Base-by-base conservation (phyloP, 208 protist species). In the Trypanosomatidae sp. region DNA sequence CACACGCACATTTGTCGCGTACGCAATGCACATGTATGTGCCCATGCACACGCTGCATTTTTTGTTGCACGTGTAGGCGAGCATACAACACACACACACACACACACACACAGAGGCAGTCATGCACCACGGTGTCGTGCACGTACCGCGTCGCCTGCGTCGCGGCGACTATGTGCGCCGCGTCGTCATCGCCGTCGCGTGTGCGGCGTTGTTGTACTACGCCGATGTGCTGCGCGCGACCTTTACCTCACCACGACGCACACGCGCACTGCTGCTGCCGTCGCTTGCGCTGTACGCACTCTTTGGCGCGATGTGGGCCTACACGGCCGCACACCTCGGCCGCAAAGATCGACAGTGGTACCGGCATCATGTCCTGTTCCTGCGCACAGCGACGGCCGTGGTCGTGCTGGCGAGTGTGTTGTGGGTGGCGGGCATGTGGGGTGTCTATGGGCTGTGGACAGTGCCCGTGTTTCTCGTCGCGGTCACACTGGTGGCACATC, bases 401-500 rank as follows among this genome's bases (percentile, higher is more conserved):
- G 51, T 57, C 10, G 20, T 58, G 3, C 20, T 64, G 1, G 72
- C 53, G 18, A 55, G 62, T 19, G 2, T 81, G 7, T 20, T 80
- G 35, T 88, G 69, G 72, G 65, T 68, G 8, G 57, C 84, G 6
- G 85, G 65, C 33, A 61, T 94, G 37, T 94, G 81, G 65, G 71
- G 72, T 23, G 73, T 65, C 30, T 73, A 62, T 28, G 56, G 70
- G 43, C 51, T 83, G 19, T 74, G 56, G 56, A 75, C 70, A 19
- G 26, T 88, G 8, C 71, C 71, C 6, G 38, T 84, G 15, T 68
- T 53, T 43, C 19, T 67, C 26, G 39, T 56, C 15, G 38, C 55
- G 11, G n/a, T 73, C 13, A 54, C 51, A 13, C 43, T 66, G 19
- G 42, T 73, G 16, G 30, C 49, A 10, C 44, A 73, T 37, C 18